phyloP scores from a whole-genome alignment of 768 basidiomycete species.

The Auriscalpium microsporum region DNA sequence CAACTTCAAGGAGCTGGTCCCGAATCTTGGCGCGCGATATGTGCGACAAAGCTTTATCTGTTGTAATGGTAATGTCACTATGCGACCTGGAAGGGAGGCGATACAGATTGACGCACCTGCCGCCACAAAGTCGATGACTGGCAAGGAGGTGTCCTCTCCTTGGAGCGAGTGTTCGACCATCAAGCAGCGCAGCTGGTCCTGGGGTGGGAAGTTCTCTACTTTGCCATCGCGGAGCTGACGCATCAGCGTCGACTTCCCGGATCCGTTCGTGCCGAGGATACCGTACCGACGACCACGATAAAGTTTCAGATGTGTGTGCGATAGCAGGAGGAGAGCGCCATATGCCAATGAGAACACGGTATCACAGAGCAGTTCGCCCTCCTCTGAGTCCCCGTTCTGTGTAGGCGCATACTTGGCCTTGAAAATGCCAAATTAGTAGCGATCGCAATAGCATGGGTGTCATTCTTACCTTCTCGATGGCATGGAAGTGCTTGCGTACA shows the following conservation, averaged over 20 bases:
- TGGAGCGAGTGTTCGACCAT: slow-evolving; percentile 98
- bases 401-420: slow-evolving; percentile 52
- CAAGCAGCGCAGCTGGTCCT: slow-evolving; percentile 75
- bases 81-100: neutral
- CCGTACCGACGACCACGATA: slow-evolving; percentile 90
- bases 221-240: slow-evolving; percentile 92
- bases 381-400: slow-evolving; percentile 41
- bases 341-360: slow-evolving; percentile 95
- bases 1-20: slow-evolving; percentile 76
- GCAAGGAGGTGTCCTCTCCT: slow-evolving; percentile 79
- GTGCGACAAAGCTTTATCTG: slow-evolving; percentile 61
- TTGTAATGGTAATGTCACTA: neutral
- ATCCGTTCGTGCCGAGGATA: slow-evolving; percentile 92
- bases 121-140: slow-evolving; percentile 86
- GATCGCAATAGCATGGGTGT: neutral
- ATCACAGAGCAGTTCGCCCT: slow-evolving; percentile 84
- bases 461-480: slow-evolving; percentile 56
- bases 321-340: slow-evolving; percentile 87
- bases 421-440: slow-evolving; percentile 1
- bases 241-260: slow-evolving; percentile 93
- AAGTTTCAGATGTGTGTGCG: slow-evolving; percentile 86
- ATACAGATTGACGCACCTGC: slow-evolving; percentile 42
- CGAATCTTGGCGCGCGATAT: slow-evolving; percentile 66
- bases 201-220: slow-evolving; percentile 92
- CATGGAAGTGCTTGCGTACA: slow-evolving; percentile 64